Percentiles rank a stretch among this genome's conserved stretches.
Conservation (phyloP, 1,284 basidiomycete genomes). For the Earliella scabrosa region DNA sequence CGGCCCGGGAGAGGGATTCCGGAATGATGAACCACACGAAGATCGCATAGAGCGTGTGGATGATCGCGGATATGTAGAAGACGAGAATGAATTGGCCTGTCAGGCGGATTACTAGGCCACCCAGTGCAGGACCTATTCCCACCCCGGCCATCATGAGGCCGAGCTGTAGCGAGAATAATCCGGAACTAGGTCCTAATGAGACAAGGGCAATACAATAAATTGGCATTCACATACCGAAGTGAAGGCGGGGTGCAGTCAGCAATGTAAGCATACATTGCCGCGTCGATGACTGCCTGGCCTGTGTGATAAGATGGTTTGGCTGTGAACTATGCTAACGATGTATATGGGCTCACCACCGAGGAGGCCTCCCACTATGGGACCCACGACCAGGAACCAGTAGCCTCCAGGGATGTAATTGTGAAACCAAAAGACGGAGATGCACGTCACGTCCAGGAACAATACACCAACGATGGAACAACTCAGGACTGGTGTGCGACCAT, state of each 20-base stretch:
- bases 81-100: constrained; percentile 66
- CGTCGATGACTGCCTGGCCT: constrained; percentile 56
- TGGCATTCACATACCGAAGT: constrained; percentile 45
- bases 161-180: constrained; percentile 62
- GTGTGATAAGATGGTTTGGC: too few relatives aligned
- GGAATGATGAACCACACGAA: constrained; percentile 69
- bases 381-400: constrained; percentile 82
- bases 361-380: constrained; percentile 74
- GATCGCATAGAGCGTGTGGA: constrained; percentile 55
- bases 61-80: constrained; percentile 65
- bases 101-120: constrained; percentile 63
- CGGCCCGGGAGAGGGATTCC: constrained; percentile 65
- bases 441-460: constrained; percentile 66
- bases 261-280: constrained; percentile 64
- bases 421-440: constrained; percentile 69
- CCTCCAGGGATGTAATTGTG: constrained; percentile 72
- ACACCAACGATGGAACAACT: constrained; percentile 66
- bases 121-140: constrained; percentile 75
- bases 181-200: too few relatives aligned
- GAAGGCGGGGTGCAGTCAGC: constrained; percentile 59
- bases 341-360: constrained; percentile 65
- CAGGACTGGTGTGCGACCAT: constrained; percentile 75
- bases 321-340: too few relatives aligned
- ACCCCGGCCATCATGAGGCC: constrained; percentile 73
- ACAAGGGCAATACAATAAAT: too few relatives aligned